Base-by-base conservation (phyloP, 768 basidiomycete genomes). In the Boletus tomentosulus region DNA sequence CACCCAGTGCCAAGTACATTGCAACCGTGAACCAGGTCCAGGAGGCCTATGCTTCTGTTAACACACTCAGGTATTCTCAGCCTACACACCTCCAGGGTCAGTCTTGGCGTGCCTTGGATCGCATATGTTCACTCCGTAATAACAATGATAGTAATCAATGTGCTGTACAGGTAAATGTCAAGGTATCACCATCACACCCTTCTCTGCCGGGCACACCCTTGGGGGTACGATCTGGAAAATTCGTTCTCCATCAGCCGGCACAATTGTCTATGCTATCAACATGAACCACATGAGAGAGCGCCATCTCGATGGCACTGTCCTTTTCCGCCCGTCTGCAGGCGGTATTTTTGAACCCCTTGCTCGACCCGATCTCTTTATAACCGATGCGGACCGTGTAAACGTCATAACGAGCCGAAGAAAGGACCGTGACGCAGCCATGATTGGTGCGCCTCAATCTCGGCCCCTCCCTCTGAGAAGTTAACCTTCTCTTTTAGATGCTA, bases 151-250 rank as follows among this genome's bases (percentile, higher is more conserved):
- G 55, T 27, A 34, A 47, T 52, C 38, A 25, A 51, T 42, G 13
- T 37, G 24, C 22, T 35, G 34, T 57, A 33, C 65, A 89, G 90
- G 92, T 48, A 91, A 93, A 75, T 92, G 90, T 64, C 89, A 94
- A 67, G 92, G 92, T 16, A 74, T 95, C 63, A 95, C 93, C 2
- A 90, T 99, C 58, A 95, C 94, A 16, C 93, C 97, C 1, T 97
- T 94, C 72, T 88, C 90, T 62, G 89, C 93, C 12, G 97, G 96
- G 0, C 95, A 98, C 69, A 92, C 92, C 0, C 80, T 99, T 15
- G 97, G 97, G 56, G 97, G 96, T 42, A 92, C 95, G 6, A 89
- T 99, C 58, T 98, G 94, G 94, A 98, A 98, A 67, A 89, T 99
- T 57, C 86, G 97, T n/a, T 98, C 95, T 0, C 94, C 97, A 2